Evolutionary conservation across 345 rosid species (phyloP).

Genomic region (Boechera stricta): DNA sequence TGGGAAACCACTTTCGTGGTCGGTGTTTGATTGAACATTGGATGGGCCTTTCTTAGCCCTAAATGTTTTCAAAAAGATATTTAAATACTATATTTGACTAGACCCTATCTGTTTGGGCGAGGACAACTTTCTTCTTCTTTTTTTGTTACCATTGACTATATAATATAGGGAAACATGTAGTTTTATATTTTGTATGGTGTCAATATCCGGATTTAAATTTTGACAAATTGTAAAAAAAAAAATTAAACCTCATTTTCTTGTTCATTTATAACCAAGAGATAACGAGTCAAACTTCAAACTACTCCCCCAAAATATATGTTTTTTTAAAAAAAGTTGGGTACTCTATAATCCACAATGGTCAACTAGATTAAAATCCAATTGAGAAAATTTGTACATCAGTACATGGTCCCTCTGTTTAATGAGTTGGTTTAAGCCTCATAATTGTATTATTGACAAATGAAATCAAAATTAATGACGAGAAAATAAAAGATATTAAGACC

Average conservation of each 20-base stretch:
- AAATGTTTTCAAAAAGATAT: neutral
- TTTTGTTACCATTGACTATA: no score
- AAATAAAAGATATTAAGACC: neutral
- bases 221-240: no score
- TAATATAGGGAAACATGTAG: no score
- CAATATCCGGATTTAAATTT: no score
- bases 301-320: no score
- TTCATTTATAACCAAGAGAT: no score
- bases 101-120: neutral
- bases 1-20: neutral
- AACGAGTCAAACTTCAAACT: no score
- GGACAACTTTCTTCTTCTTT: neutral
- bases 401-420: constrained; percentile 1
- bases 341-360: neutral
- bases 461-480: neutral
- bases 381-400: neutral
- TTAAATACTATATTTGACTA: neutral
- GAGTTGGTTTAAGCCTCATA: neutral
- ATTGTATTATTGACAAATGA: neutral
- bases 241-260: no score
- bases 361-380: neutral
- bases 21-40: neutral
- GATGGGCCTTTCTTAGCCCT: neutral
- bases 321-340: no score
- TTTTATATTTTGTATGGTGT: no score